Evolutionary conservation across 2,329 filamentous ascomycete species (phyloP), one percentile per base, ranked within the genome.

Genomic region (Coleophoma eucalyptorum): DNA sequence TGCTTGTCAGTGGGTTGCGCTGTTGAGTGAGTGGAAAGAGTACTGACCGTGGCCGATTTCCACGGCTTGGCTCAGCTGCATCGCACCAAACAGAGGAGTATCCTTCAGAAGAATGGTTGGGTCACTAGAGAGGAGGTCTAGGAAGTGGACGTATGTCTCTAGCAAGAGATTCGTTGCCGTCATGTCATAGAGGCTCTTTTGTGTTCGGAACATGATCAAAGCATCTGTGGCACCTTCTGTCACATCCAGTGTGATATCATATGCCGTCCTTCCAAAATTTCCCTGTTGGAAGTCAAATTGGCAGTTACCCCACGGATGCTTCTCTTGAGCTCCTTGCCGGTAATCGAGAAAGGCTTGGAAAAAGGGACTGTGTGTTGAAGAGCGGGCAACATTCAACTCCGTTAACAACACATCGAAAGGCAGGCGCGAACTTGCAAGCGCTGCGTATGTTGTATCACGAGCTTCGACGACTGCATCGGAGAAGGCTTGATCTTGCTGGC

Each of bases 271-370:
- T 12, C 56, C 58, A 10, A 47, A 45, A 43, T 61, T 31, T 2
- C 53, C 37, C 15, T 47, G 18, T 37, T 43, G 10, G 15, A 48
- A 40, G 21, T 65, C 55, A 20, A 60, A 54, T 19, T 59, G 49
- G 51, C 56, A 58, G 33, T 63, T 51, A 13, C 61, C 56, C 42
- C 61, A 57, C 6, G 54, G 38, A 2, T 67, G 33, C 55, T 62
- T 54, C 42, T 67, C 55, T 4, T 62, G 56, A 1, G 56, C 50
- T 1, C 62, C 63, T 31, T 67, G 67, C 5, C 72, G 66, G 56
- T 79, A 79, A 59, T 80, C 69, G 37, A 79, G 55, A 18, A 73
- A 69, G 1, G 63, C 68, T 45, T 64, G 62, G 50, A 60, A 62
- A 5, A 64, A 18, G 0, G 60, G 61, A 18, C 43, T 55, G 31